Conservation (phyloP, 1,139 yeast species). For the Hyphopichia pseudoburtonii region DNA sequence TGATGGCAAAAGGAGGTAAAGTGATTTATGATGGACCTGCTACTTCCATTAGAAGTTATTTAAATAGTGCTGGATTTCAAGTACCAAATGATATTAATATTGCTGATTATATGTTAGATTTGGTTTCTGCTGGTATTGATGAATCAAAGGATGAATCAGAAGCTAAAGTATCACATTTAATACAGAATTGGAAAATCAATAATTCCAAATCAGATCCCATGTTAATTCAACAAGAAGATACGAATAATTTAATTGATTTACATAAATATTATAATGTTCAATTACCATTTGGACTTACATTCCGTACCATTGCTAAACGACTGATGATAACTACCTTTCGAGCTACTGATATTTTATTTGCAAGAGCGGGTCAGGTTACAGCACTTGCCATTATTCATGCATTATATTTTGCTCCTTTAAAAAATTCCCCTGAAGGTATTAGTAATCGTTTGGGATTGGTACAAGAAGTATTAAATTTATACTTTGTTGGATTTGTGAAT, state of each 20-base stretch:
- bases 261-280: constrained; percentile 17
- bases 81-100: constrained; percentile 64
- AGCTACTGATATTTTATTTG: constrained; percentile 60
- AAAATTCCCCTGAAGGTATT: constrained; percentile 57
- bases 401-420: constrained; percentile 70
- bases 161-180: constrained; percentile 34
- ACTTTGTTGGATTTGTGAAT: constrained; percentile 77
- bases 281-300: constrained; percentile 24
- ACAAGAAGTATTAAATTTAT: constrained; percentile 71
- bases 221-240: constrained; percentile 1
- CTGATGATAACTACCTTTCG: constrained; percentile 53
- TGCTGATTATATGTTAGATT: constrained; percentile 73
- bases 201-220: constrained; percentile 2
- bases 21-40: constrained; percentile 62
- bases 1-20: constrained; percentile 71
- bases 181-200: constrained; percentile 33
- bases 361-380: constrained; percentile 66
- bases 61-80: constrained; percentile 42
- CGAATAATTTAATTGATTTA: constrained; percentile 16
- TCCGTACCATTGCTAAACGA: constrained; percentile 31
- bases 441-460: constrained; percentile 68
- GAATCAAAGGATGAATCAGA: constrained; percentile 30
- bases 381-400: constrained; percentile 68
- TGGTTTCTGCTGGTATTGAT: constrained; percentile 51
- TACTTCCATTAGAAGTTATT: constrained; percentile 44